Percentiles rank a stretch among this genome's conserved stretches.
These are phyloP conservation scores for Trichosporon ovoides DNA, from an alignment of 1,284 basidiomycete genomes.

Conservation along the genomic window DNA sequence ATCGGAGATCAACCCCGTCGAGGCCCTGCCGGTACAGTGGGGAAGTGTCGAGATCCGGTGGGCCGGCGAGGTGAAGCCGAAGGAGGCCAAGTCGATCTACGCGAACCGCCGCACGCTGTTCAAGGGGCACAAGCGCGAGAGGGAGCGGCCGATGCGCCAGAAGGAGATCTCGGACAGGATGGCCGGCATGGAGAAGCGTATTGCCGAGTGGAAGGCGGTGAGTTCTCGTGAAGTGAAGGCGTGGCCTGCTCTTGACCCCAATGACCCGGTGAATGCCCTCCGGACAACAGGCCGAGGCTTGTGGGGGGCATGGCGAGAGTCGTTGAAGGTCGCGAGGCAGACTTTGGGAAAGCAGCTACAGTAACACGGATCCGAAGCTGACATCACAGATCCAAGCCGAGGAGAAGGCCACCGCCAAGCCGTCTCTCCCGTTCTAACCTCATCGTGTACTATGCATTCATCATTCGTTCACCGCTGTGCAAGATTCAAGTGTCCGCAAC, in stretches of 20 bases:
- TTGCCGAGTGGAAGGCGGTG: constrained; percentile 34
- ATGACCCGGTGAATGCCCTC: too few relatives aligned
- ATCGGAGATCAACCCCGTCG: constrained; percentile 23
- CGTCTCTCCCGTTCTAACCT: constrained; percentile 8
- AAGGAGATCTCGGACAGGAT: constrained; percentile 35
- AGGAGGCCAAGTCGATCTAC: constrained; percentile 29
- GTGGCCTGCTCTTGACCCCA: too few relatives aligned
- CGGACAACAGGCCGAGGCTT: too few relatives aligned
- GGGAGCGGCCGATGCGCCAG: constrained; percentile 26
- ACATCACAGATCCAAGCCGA: background rate
- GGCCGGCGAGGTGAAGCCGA: constrained; percentile 17
- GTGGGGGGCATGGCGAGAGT: too few relatives aligned
- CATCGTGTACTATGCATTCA: constrained; percentile 14
- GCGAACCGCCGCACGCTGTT: constrained; percentile 28
- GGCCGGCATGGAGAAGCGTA: constrained; percentile 43
- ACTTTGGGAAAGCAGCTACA: too few relatives aligned
- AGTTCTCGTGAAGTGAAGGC: background rate
- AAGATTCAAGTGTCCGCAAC: too few relatives aligned
- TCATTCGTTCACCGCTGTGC: too few relatives aligned
- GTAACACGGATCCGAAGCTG: too few relatives aligned
- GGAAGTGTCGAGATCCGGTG: constrained; percentile 22
- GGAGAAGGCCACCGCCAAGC: background rate
- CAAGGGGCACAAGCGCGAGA: constrained; percentile 44
- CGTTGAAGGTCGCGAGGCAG: too few relatives aligned
- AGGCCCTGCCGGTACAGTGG: constrained; percentile 17